Evolutionary conservation across 495 filamentous ascomycete genomes (phyloP).

Genomic region (Daldinia grandis): DNA sequence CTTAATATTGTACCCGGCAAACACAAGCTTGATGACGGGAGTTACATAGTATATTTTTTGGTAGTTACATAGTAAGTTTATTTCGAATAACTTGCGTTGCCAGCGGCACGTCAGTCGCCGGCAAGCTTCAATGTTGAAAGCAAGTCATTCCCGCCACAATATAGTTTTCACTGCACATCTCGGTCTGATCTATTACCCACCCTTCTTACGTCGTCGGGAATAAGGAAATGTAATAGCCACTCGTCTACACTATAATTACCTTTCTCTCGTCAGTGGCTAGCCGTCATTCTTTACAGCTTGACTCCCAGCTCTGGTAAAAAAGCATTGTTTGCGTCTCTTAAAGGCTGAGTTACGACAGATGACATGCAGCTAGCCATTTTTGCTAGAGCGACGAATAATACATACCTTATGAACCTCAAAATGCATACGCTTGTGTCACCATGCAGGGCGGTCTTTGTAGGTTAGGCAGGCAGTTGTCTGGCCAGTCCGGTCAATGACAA

Average conservation of each 20-base stretch:
- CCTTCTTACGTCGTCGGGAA: conserved; percentile 9
- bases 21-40: conserved; percentile 24
- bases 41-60: conserved; percentile 23
- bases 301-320: background rate
- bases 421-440: conserved; percentile 29
- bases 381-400: conserved; percentile 12
- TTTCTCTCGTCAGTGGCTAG: conserved; percentile 23
- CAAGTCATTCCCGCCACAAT: conserved; percentile 24
- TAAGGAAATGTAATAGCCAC: conserved; percentile 17
- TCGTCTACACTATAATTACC: background rate
- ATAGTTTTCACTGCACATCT: conserved; percentile 33
- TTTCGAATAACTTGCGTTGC: conserved; percentile 10
- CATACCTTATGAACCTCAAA: background rate
- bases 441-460: conserved; percentile 31
- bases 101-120: conserved; percentile 27
- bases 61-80: conserved; percentile 6
- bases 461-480: conserved; percentile 13
- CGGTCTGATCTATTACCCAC: conserved; percentile 21
- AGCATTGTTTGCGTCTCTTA: background rate
- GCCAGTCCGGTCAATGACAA: background rate
- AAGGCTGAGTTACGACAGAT: background rate
- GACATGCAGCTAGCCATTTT: conserved; percentile 20
- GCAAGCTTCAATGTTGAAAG: conserved; percentile 14
- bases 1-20: conserved; percentile 24
- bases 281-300: background rate